Base-by-base conservation (phyloP, 1,139 yeast species). In the Candida frijolesensis region DNA sequence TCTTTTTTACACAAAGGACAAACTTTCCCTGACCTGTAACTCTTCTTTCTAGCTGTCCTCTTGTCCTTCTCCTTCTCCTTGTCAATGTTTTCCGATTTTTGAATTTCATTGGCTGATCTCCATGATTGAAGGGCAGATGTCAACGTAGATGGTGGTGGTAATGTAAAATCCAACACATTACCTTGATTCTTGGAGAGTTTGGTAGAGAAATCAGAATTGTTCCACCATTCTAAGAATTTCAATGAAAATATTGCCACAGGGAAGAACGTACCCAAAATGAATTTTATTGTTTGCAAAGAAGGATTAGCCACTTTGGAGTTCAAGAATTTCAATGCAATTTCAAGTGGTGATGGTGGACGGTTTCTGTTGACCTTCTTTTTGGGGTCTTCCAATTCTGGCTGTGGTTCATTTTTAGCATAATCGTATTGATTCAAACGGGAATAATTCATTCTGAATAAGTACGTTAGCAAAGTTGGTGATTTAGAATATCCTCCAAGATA, bases 191-290 rank as follows among this genome's bases (percentile, higher is more conserved):
- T 81, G 10, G 83, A 72, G 44, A 89, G 67, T 58, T 84, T 84
- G 5, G 79, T 71, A 0, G 90, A 85, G 60, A 90, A 80, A 55
- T 88, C 90, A 15, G 92, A 84, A 42, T 89, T 82, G 55, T 86
- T 85, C 96, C 97, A 92, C 98, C 98, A 92, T 66, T 94, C 98
- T 48, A 91, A 77, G 59, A 94, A 90, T 67, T 91, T 90, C 56
- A 94, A 77, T 34, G 87, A 65, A 64, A 94, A 92, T 53, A 94
- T 87, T 2, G 96, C 89, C 0, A 88, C 79, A 0, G 98, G 98
- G 70, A 94, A 83, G 32, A 88, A 74, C 1, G 82, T 81, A 30
- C 80, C 84, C 27, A 80, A 69, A 1, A 76, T 49, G 14, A 74
- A 63, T 35, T 77, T 69, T 4, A 76, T 53, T 1, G 71, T 46